phyloP scores from a whole-genome alignment of 2,329 filamentous ascomycete genomes.

The Microthyrium microscopicum region DNA sequence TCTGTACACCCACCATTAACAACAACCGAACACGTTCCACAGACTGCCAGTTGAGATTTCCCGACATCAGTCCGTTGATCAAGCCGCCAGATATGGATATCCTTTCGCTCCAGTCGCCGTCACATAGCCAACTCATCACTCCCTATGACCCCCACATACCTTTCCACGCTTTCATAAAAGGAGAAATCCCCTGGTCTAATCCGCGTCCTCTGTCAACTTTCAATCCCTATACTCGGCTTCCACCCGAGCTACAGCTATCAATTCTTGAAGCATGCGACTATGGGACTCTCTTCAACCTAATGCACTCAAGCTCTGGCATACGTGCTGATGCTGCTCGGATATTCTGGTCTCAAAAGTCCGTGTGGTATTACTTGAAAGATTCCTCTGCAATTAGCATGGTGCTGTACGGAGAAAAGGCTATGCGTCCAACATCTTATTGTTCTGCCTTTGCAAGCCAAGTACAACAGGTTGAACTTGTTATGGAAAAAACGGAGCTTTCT shows the following conservation, averaged over 20 bases:
- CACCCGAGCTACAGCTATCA: background rate
- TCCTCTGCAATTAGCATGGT: background rate
- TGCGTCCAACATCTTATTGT: background rate
- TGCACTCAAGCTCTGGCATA: conserved; percentile 1
- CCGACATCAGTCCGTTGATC: no score
- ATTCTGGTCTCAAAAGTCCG: background rate
- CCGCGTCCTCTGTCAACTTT: background rate
- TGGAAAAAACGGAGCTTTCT: no score
- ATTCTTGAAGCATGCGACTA: conserved; percentile 1
- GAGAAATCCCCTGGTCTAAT: background rate
- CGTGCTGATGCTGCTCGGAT: background rate
- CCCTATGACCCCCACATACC: background rate
- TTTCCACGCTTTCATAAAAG: background rate
- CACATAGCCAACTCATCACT: background rate
- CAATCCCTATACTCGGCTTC: conserved; percentile 1
- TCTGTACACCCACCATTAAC: no score
- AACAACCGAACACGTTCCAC: no score
- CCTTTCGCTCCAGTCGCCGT: background rate
- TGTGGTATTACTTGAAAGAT: conserved; percentile 2
- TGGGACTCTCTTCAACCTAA: background rate
- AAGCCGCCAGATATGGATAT: background rate
- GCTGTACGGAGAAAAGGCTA: background rate
- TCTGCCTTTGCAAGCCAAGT: background rate
- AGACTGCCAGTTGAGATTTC: no score
- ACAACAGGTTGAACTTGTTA: background rate